Conservation (phyloP, 768 basidiomycete species). For the Trametes cingulata region DNA sequence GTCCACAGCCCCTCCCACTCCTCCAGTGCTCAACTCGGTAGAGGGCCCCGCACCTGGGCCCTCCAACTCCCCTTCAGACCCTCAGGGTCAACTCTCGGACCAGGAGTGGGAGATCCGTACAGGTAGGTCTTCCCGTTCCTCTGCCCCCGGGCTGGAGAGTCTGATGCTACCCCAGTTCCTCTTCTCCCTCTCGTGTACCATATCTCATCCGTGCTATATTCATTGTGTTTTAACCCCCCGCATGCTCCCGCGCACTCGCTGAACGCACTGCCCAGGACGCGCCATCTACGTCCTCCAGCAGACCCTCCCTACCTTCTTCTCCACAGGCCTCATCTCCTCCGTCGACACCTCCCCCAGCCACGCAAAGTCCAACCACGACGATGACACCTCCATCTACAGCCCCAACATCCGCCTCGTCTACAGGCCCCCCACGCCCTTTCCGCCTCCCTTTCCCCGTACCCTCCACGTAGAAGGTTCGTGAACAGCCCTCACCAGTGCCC, state of each 20-base stretch:
- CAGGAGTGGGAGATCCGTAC: conserved; percentile 79
- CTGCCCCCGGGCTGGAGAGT: conserved; percentile 17
- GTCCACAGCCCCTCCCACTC: not conserved
- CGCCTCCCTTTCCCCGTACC: conserved; percentile 67
- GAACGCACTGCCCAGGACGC: conserved; percentile 48
- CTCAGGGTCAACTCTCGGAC: conserved; percentile 50
- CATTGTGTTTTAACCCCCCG: not conserved
- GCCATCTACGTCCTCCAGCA: conserved; percentile 67
- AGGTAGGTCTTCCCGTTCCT: conserved; percentile 41
- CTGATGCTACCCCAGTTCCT: conserved; percentile 33
- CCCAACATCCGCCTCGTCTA: conserved; percentile 63
- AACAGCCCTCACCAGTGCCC: not conserved
- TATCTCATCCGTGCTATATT: not conserved
- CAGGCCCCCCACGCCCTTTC: conserved; percentile 66
- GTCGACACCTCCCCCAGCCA: conserved; percentile 45
- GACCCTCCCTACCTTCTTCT: conserved; percentile 74
- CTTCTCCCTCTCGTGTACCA: not conserved
- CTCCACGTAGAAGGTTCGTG: conserved; percentile 68
- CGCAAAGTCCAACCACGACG: conserved; percentile 30
- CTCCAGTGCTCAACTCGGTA: not conserved
- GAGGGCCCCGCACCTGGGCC: not conserved
- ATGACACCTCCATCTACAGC: conserved; percentile 58
- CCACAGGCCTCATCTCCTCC: conserved; percentile 59
- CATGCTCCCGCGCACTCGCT: not conserved
- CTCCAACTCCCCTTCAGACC: not conserved